These are phyloP conservation scores for Phytophthora aleatoria DNA, from an alignment of 352 stramenopile species.

Conservation along the genomic window DNA sequence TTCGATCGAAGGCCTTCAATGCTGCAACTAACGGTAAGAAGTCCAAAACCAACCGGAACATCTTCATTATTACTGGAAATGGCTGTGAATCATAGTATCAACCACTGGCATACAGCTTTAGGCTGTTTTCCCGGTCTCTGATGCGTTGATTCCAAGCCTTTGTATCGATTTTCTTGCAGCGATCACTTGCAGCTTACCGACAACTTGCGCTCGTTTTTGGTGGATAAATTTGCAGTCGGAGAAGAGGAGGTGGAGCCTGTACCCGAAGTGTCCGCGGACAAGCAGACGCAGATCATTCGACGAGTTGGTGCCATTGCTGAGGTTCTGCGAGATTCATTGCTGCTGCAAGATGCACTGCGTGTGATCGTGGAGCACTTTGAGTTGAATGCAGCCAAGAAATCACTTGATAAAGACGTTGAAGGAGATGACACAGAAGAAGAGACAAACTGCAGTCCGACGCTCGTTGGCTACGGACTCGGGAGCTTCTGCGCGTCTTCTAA, in stretches of 20 bases:
- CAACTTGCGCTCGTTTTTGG: background rate
- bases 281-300: conserved; percentile 42
- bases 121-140: background rate
- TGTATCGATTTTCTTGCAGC: background rate
- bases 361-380: conserved; percentile 39
- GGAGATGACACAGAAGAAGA: conserved; percentile 6
- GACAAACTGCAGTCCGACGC: conserved; percentile 8
- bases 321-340: conserved; percentile 32
- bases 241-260: conserved; percentile 35
- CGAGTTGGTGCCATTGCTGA: conserved; percentile 45
- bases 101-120: conserved; percentile 15
- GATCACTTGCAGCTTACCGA: background rate
- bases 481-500: conserved; percentile 80
- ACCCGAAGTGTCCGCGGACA: conserved; percentile 35
- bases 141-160: background rate
- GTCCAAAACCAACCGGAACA: background rate
- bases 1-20: background rate
- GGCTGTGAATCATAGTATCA: conserved; percentile 1
- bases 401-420: conserved; percentile 2
- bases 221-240: conserved; percentile 4
- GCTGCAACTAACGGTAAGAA: conserved; percentile 9
- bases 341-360: conserved; percentile 36
- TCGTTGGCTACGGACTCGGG: conserved; percentile 77
- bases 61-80: background rate
- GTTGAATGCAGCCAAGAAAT: conserved; percentile 4